Evolutionary conservation across 192 early-diverging fungal genomes (phyloP), one percentile per base, ranked within the genome.

Genomic region (Coemansia sp.): DNA sequence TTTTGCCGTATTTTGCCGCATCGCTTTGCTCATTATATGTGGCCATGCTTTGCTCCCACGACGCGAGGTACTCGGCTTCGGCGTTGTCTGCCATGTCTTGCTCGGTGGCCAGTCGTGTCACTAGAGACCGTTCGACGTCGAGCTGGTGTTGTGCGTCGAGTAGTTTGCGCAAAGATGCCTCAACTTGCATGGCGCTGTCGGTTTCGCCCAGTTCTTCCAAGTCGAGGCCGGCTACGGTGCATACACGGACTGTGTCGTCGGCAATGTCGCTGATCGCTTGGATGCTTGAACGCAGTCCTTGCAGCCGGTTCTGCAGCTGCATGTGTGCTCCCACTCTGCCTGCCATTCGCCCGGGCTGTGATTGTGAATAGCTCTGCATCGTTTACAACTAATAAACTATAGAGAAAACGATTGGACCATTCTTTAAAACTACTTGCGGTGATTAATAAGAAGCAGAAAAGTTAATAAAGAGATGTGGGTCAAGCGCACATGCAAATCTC

Each of bases 141-240:
- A 77, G 48, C 9, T 32, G 54, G 49, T 71, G 60, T 23, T 77
- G 68, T 2, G 65, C 55, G 55, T 71, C 69, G 29, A 77, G 41
- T 24, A 77, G 69, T 9, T 52, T 24, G 23, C 74, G 74, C 41
- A 77, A 41, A 2, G 69, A 50, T 22, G 26, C 7, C 49, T 77
- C 74, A 1, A 77, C 24, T 24, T 62, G 52, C 13, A 10, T 18
- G 9, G 68, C 61, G 9, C 45, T 53, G 24, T 38, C 39, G 29
- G 26, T 53, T 19, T 77, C 69, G 23, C 50, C 61, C 9, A 65
- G 7, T 23, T 68, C 65, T 18, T 66, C 69, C 16, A 77, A 62
- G 55, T 77, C 74, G 0, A 68, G 37, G 0, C 54, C 74, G 6
- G 62, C 65, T 4, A 77, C 41, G 0, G 65, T 68, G 54, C 74